Evolutionary conservation across 192 early-diverging fungal genomes (phyloP).

Genomic region (Phlyctochytrium bullatum): DNA sequence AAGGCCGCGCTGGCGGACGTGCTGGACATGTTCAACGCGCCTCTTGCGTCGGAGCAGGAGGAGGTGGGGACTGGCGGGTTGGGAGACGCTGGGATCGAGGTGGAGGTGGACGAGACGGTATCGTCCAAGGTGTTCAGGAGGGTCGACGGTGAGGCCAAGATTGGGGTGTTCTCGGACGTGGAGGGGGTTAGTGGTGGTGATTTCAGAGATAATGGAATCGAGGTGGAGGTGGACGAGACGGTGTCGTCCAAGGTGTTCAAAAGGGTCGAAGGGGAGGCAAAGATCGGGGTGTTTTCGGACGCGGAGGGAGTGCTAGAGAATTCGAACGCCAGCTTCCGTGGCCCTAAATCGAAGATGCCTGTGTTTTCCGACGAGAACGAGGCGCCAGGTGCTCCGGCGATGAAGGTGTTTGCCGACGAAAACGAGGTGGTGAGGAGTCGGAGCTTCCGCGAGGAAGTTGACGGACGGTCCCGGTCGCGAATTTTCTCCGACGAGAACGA

Average conservation of each 20-base stretch:
- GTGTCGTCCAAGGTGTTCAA: slow-evolving; percentile 44
- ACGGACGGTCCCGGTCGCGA: too few relatives aligned
- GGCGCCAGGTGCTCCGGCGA: too few relatives aligned
- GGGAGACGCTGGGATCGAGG: slow-evolving; percentile 4
- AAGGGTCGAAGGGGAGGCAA: neutral
- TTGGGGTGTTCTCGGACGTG: slow-evolving; percentile 39
- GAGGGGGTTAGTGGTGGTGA: slow-evolving; percentile 21
- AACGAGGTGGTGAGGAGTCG: too few relatives aligned
- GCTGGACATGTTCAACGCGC: slow-evolving; percentile 47
- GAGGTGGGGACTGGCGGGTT: slow-evolving; percentile 8
- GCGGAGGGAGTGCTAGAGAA: slow-evolving; percentile 27
- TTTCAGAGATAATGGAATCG: slow-evolving; percentile 29
- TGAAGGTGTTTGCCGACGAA: too few relatives aligned
- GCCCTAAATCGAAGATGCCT: too few relatives aligned
- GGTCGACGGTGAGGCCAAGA: neutral
- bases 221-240: slow-evolving; percentile 50
- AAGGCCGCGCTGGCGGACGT: slow-evolving; percentile 51
- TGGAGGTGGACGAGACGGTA: neutral
- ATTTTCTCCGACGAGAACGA: too few relatives aligned
- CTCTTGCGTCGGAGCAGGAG: slow-evolving; percentile 20
- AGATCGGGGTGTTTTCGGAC: slow-evolving; percentile 38
- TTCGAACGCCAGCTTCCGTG: too few relatives aligned
- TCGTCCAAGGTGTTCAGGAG: neutral
- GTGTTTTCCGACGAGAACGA: too few relatives aligned
- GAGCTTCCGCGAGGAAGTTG: too few relatives aligned